Base-by-base conservation (phyloP, 495 filamentous ascomycete species). In the Trichoderma erinaceum region DNA sequence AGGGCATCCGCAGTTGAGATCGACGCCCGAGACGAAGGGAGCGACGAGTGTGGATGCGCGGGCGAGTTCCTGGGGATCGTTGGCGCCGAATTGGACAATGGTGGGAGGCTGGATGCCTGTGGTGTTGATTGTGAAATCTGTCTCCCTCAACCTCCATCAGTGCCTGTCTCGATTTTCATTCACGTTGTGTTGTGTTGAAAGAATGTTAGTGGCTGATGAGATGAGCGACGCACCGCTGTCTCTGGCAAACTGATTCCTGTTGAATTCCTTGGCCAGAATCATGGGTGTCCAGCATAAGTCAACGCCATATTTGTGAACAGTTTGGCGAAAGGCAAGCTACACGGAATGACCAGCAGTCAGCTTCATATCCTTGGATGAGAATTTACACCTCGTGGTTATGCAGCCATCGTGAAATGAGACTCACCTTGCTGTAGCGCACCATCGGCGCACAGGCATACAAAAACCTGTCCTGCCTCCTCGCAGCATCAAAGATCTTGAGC, bases 191-290 rank as follows among this genome's bases (percentile, higher is more conserved):
- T 27, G 58, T 25, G 56, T 5, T 35, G 58, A 63, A 6, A 63
- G 1, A 18, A 21, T 63, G 29, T 61, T 11, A 25, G 56, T 16
- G 58, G 13, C 13, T 29, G 13, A 63, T 21, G 58, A 63, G 35
- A 68, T 29, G 41, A 13, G 68, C 67, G 44, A 72, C 78, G 70
- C 16, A 81, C 85, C 87, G 73, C 82, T 85, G 69, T 88, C 83
- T 67, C 88, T 79, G 46, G 88, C 88, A 64, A 82, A 74, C 8
- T 72, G 68, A 70, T 78, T 86, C 29, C 88, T 79, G 72, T 88
- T 87, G 73, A 89, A 90, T 75, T 90, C 88, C 72, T 89, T 89
- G 56, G 88, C 87, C 41, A 90, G 77, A 70, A 89, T 86, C 88
- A 90, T 90, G 48, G 88, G 88, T 8, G 88, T 89, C 80, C 87